These are phyloP conservation scores for Marchantia polymorpha DNA, from an alignment of 225 moss, liverwort and hornwort species.

Conservation along the genomic window DNA sequence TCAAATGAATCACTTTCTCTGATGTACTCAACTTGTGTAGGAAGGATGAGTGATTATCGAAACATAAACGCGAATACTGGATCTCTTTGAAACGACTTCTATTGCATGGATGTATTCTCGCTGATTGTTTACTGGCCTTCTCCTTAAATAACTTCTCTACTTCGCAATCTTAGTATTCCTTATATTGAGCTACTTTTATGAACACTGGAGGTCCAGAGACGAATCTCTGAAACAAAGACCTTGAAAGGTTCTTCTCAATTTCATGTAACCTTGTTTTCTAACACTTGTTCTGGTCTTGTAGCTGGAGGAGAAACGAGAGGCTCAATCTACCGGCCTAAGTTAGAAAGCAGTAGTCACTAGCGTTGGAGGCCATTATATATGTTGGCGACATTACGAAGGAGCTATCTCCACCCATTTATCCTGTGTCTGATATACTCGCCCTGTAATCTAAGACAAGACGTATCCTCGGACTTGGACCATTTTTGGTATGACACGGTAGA, in stretches of 20 bases:
- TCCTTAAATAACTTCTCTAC: too few species aligned
- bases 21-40: too few species aligned
- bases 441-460: conserved; percentile 7
- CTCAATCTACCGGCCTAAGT: conserved; percentile 43
- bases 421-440: conserved; percentile 1
- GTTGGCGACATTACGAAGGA: conserved; percentile 12
- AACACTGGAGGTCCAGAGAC: background rate
- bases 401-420: conserved; percentile 1
- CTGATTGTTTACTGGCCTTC: too few species aligned
- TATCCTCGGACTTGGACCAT: conserved; percentile 21
- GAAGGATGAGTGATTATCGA: too few species aligned
- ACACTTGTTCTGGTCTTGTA: conserved; percentile 18
- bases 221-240: background rate
- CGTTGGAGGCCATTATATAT: conserved; percentile 10
- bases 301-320: conserved; percentile 51
- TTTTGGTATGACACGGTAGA: conserved; percentile 19
- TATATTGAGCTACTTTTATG: too few species aligned
- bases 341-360: background rate
- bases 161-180: too few species aligned
- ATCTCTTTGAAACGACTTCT: too few species aligned
- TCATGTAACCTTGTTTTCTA: background rate
- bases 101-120: too few species aligned
- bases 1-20: too few species aligned
- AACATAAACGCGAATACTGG: too few species aligned
- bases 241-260: background rate